Percentiles rank a stretch among this genome's conserved stretches.
Conservation (phyloP, 2,329 filamentous ascomycete species). For the Polytolypa hystricis region DNA sequence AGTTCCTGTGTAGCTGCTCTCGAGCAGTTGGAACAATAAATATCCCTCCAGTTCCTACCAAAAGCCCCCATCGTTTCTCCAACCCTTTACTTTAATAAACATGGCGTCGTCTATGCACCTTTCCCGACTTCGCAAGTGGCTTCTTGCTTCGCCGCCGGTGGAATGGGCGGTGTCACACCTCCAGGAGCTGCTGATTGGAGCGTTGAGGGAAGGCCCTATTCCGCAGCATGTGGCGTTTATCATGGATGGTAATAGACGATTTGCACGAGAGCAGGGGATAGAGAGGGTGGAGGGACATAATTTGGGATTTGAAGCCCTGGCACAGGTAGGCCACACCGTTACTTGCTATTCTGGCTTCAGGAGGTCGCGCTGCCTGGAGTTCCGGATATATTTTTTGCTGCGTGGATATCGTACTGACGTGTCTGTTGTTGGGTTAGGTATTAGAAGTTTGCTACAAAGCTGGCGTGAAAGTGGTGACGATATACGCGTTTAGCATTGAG, state of each 20-base stretch:
- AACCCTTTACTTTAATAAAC: too few relatives aligned
- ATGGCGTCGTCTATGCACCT: constrained; percentile 46
- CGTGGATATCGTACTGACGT: constrained; percentile 6
- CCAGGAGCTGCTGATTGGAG: constrained; percentile 76
- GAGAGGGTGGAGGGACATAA: constrained; percentile 96
- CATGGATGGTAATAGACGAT: constrained; percentile 96
- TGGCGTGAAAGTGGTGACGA: constrained; percentile 90
- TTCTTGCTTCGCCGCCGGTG: constrained; percentile 77
- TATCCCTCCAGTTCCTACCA: neutral
- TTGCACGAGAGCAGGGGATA: constrained; percentile 79
- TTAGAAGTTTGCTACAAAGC: constrained; percentile 97
- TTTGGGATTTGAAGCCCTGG: constrained; percentile 87
- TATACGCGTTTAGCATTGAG: constrained; percentile 98
- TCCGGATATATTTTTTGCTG: neutral
- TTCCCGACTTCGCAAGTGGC: constrained; percentile 57
- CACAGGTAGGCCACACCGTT: constrained; percentile 51
- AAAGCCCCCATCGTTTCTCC: neutral
- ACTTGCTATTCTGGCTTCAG: neutral
- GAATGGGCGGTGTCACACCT: constrained; percentile 77
- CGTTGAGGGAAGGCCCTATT: constrained; percentile 79
- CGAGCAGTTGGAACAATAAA: too few relatives aligned
- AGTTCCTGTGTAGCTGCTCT: too few relatives aligned
- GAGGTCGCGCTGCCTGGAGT: neutral
- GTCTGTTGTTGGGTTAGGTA: constrained; percentile 44
- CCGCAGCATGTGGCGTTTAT: constrained; percentile 97